Base-by-base conservation (phyloP, 805 yeast species). In the Myxozyma neotropica region DNA sequence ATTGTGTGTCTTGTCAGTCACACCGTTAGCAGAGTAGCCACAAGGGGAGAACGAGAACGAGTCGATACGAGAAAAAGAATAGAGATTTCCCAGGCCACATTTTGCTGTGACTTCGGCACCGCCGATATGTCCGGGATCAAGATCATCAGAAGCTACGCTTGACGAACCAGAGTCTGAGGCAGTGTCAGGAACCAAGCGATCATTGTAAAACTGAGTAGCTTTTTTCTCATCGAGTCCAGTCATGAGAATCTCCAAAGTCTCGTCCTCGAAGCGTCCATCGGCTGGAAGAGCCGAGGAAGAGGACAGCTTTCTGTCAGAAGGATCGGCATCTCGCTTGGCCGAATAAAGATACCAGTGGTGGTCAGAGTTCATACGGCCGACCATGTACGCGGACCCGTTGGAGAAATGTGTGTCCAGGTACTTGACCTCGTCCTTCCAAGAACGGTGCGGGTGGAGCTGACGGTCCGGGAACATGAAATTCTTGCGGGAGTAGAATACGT, bases 11-110 rank as follows among this genome's bases (percentile, higher is more conserved):
- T 81, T 79, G 43, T 79, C 81, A 46, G 83, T 78, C 39, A 92
- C 78, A 19, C 95, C 86, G 73, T 93, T 93, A 46, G 97, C 89
- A 1, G 97, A 89, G 70, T 84, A 93, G 6, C 99, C 99, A 73
- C 98, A 93, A 1, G 99, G 99, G 3, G 88, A 78, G 73, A 93
- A 93, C 29, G 94, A 86, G 74, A 90, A 93, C 7, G 96, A 88
- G 75, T 93, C 98, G 59, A 86, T 83, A 26, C 75, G 59, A 35
- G 63, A 53, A 29, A 69, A 69, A 17, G 76, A 73, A 69, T 82
- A 88, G 24, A 93, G 71, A 45, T 79, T 73, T 73, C 88, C 87
- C 64, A 93, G 79, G 2, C 84, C 81, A 4, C 91, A 79, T 43
- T 74, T 70, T 45, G 75, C 73, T 75, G 96, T 84, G 71, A 90